A percentile compares a stretch with the other conserved stretches of the same genome.
Conservation (phyloP, 2,329 filamentous ascomycete species). For the Onygenales sp. region DNA sequence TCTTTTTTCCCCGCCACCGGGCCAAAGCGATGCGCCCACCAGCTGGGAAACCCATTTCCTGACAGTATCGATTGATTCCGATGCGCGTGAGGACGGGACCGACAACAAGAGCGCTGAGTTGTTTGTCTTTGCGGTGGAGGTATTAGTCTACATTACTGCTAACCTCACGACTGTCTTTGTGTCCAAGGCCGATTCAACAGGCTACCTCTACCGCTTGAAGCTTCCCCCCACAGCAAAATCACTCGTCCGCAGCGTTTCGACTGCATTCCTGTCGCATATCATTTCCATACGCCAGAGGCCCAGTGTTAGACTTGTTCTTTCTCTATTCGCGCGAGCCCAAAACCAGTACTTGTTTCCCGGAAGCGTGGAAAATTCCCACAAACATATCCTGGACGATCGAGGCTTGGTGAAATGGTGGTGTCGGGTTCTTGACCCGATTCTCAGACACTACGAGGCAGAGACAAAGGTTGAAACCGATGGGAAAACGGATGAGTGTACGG, state of each 20-base stretch:
- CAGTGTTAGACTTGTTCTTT: constrained; percentile 64
- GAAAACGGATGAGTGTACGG: constrained; percentile 12
- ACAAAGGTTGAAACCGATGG: constrained; percentile 20
- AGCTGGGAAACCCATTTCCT: constrained; percentile 81
- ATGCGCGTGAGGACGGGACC: not conserved
- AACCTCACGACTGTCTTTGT: constrained; percentile 82
- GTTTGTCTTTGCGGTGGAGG: constrained; percentile 73
- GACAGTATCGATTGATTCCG: constrained; percentile 41
- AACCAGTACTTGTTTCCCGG: constrained; percentile 92
- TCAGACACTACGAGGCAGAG: constrained; percentile 40
- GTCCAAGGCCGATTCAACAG: constrained; percentile 93
- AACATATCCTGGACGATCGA: constrained; percentile 86
- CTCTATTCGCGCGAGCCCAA: constrained; percentile 84
- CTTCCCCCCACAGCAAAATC: constrained; percentile 54
- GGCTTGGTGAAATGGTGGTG: constrained; percentile 96
- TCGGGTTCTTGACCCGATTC: constrained; percentile 67
- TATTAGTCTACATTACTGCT: constrained; percentile 76
- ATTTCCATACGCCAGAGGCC: constrained; percentile 56
- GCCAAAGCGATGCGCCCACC: constrained; percentile 62
- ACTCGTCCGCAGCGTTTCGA: constrained; percentile 58
- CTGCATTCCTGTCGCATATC: constrained; percentile 67
- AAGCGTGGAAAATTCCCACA: constrained; percentile 71
- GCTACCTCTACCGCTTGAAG: constrained; percentile 62
- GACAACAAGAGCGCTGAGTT: constrained; percentile 38
- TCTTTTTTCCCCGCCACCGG: constrained; percentile 70